A percentile compares a stretch with the other conserved stretches of the same genome.
Evolutionary conservation across 345 rosid species (phyloP).

Genomic region (Alliaria petiolata): DNA sequence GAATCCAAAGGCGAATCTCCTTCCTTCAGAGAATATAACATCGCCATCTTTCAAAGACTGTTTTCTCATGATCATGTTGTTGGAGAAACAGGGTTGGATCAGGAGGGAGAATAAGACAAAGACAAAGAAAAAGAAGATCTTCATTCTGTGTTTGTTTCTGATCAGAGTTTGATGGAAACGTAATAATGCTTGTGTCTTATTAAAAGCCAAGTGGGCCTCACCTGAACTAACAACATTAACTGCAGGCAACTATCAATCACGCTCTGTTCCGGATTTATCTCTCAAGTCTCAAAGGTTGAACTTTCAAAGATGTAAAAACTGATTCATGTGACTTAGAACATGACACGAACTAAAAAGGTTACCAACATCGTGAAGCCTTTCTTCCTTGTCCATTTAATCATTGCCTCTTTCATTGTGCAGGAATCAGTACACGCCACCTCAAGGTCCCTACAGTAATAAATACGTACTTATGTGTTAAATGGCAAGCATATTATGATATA

Average conservation of each 20-base stretch:
- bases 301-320: slow-evolving; percentile 6
- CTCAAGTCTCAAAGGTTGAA: slow-evolving; percentile 16
- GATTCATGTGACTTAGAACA: slow-evolving; percentile 30
- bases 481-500: slow-evolving; percentile 3
- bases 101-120: slow-evolving; percentile 2
- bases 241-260: not conserved
- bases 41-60: slow-evolving; percentile 45
- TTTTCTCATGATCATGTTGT: slow-evolving; percentile 30
- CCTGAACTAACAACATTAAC: slow-evolving; percentile 27
- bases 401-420: slow-evolving; percentile 11
- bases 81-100: slow-evolving; percentile 18
- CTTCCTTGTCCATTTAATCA: slow-evolving; percentile 11
- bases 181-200: slow-evolving; percentile 3
- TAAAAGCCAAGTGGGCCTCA: slow-evolving; percentile 14
- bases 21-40: slow-evolving; percentile 36
- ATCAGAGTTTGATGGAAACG: slow-evolving; percentile 17
- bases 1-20: slow-evolving; percentile 58
- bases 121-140: slow-evolving; percentile 19
- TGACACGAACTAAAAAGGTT: slow-evolving; percentile 26
- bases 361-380: slow-evolving; percentile 13
- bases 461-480: not conserved
- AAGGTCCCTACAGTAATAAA: not conserved
- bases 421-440: slow-evolving; percentile 22
- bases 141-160: slow-evolving; percentile 19
- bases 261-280: not conserved